Conservation (phyloP, 2,329 filamentous ascomycete genomes). For the Fusarium setosum region DNA sequence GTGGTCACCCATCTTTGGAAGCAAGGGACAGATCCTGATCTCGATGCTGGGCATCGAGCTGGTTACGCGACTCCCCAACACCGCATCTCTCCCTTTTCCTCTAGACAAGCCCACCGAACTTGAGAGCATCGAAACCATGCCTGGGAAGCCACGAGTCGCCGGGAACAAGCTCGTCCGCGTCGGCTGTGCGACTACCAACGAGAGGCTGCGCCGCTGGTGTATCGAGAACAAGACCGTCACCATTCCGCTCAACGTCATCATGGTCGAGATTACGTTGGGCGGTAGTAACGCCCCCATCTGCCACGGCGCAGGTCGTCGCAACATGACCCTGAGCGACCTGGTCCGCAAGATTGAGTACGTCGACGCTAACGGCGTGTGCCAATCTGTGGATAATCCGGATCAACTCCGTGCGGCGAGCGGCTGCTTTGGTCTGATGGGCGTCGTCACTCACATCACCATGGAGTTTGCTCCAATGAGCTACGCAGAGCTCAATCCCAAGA, state of each 20-base stretch:
- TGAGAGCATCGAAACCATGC: background rate
- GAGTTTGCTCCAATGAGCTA: slow-evolving; percentile 17
- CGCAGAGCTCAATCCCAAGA: slow-evolving; percentile 7
- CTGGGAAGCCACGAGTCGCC: background rate
- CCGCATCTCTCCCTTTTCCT: background rate
- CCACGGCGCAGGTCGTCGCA: slow-evolving; percentile 15
- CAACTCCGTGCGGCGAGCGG: slow-evolving; percentile 17
- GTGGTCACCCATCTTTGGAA: slow-evolving; percentile 21
- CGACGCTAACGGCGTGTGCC: slow-evolving; percentile 11
- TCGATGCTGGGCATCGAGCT: slow-evolving; percentile 3
- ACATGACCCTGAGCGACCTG: slow-evolving; percentile 19
- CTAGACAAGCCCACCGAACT: slow-evolving; percentile 10
- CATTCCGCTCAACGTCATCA: slow-evolving; percentile 19
- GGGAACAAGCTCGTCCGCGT: slow-evolving; percentile 15
- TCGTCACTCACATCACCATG: slow-evolving; percentile 23
- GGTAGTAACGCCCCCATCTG: slow-evolving; percentile 23
- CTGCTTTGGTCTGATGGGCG: slow-evolving; percentile 20
- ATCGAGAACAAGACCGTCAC: slow-evolving; percentile 7
- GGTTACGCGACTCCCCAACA: slow-evolving; percentile 7
- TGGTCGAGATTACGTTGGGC: slow-evolving; percentile 21
- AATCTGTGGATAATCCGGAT: slow-evolving; percentile 4
- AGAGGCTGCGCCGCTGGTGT: slow-evolving; percentile 21
- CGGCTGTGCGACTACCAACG: slow-evolving; percentile 18
- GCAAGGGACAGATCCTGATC: slow-evolving; percentile 16
- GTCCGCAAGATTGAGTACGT: slow-evolving; percentile 25